Percentiles rank a stretch among this genome's conserved stretches.
phyloP scores from a whole-genome alignment of 78 protist species.

The Dictyostelium discoideum region dicty_2.7 NC_007091.3:4788001-4788500 shows the following conservation, averaged over 20 bases:
- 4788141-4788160: neutral
- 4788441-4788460: neutral
- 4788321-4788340: neutral
- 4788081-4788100: neutral
- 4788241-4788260: neutral
- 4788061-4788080: conserved; percentile 2
- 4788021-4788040: neutral
- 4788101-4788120: neutral
- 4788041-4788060: neutral
- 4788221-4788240: conserved; percentile 4
- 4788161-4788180: neutral
- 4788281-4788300: neutral
- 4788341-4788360: neutral
- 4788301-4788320: conserved; percentile 2
- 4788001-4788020: neutral
- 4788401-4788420: conserved; percentile 2
- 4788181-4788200: neutral
- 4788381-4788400: conserved; percentile 9
- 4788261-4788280: neutral
- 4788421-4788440: neutral
- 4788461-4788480: neutral
- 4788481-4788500: neutral
- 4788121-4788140: neutral
- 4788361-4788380: conserved; percentile 10
- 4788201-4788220: conserved; percentile 2